A percentile compares a stretch with the other conserved stretches of the same genome.
These are phyloP conservation scores for Phaeosphaeria sp. DNA, from an alignment of 2,329 filamentous ascomycete genomes.

Conservation along the genomic window DNA sequence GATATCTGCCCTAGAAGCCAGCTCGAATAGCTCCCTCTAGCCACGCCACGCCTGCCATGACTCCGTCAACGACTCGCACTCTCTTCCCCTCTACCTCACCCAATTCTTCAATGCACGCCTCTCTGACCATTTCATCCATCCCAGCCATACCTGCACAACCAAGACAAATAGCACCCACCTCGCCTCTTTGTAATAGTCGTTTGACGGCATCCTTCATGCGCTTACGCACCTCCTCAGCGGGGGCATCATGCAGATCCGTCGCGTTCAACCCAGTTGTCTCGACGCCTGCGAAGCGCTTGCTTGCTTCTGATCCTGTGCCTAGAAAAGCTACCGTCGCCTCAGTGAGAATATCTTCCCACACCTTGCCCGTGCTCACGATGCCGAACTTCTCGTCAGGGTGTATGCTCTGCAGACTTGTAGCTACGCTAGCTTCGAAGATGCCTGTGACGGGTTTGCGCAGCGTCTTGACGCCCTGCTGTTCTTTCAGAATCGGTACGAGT, in stretches of 20 bases:
- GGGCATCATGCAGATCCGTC: conserved; percentile 75
- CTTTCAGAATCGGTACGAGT: conserved; percentile 69
- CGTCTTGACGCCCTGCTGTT: conserved; percentile 46
- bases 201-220: conserved; percentile 75
- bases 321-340: conserved; percentile 71
- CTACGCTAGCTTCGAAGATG: conserved; percentile 86
- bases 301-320: conserved; percentile 53
- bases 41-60: conserved; percentile 71
- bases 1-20: conserved; percentile 29
- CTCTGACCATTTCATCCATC: conserved; percentile 76
- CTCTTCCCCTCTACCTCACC: conserved; percentile 65
- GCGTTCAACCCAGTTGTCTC: conserved; percentile 83
- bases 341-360: conserved; percentile 78
- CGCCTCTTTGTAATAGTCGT: conserved; percentile 64
- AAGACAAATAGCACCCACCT: conserved; percentile 75
- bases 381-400: conserved; percentile 69
- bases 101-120: conserved; percentile 69
- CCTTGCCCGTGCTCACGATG: conserved; percentile 85
- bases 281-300: conserved; percentile 74
- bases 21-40: conserved; percentile 60
- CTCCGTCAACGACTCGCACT: conserved; percentile 80
- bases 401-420: conserved; percentile 65
- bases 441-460: conserved; percentile 69
- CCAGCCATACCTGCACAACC: conserved; percentile 93
- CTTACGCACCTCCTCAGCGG: conserved; percentile 67